Base-by-base conservation (phyloP, 176 grass and related monocot species). In the Poa annua region DNA sequence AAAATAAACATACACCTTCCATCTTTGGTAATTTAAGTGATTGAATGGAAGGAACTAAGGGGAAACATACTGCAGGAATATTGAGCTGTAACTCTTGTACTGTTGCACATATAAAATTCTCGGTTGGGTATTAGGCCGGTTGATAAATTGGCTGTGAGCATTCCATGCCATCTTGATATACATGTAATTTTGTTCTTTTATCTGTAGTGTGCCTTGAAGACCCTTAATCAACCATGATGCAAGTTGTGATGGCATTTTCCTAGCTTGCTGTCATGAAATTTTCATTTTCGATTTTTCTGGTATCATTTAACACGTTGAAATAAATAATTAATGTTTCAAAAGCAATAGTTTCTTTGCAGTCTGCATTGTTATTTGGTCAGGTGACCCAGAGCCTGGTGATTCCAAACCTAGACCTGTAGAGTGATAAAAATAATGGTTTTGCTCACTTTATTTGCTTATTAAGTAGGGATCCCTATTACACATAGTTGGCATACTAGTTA, bases 371-470 rank as follows among this genome's bases (percentile, higher is more conserved):
- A 8, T 79, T 47, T 81, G 35, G 55, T 66, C 83, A 94, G 94
- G 90, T 85, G 85, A 83, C 53, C 62, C 81, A 44, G 51, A 45
- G 25, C 51, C 55, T 82, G 32, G 51, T 0, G 45, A 87, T 10
- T 80, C 22, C 1, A 94, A 85, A 7, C 95, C 86, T 94, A 64
- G 86, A 94, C 47, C 76, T 97, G n/a, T 82, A 92, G 63, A 92
- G 79, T 17, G 86, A 97, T 78, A 94, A 94, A 77, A 78, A 80
- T n/a, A 92, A 94, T 90, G 77, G 88, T 1, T 24, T 62, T 62
- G 4, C 24, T 91, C 79, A 5, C 26, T 83, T 81, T 47, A 12
- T 74, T 64, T 38, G 0, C 2, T 60, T 25, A 25, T 25, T 60
- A 24, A 5, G n/a, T 60, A 60, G 11, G 56, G 56, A 25, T 25